A percentile compares a stretch with the other conserved stretches of the same genome.
phyloP scores from a whole-genome alignment of 768 basidiomycete genomes.

The Tremella fuciformis region DNA sequence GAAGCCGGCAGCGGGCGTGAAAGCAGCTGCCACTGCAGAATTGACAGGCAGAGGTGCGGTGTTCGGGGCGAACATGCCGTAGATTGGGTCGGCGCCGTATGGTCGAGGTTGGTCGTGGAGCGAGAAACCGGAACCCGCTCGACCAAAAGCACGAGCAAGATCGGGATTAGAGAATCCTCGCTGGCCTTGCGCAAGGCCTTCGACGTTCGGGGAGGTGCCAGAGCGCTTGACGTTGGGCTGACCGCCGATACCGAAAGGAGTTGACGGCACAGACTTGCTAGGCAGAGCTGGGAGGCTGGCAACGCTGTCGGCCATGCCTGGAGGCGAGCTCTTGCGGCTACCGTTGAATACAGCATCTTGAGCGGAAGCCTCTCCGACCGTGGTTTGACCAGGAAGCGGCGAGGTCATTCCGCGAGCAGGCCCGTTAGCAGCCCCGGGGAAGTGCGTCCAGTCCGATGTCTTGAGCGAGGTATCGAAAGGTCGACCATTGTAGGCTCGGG shows the following conservation, averaged over 20 bases:
- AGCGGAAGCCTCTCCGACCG: constrained; percentile 14
- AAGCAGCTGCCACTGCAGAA: constrained; percentile 23
- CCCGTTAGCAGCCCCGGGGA: constrained; percentile 53
- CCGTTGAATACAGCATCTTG: constrained; percentile 22
- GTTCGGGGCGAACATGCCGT: constrained; percentile 26
- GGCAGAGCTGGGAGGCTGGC: constrained; percentile 50
- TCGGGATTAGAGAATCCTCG: constrained; percentile 53
- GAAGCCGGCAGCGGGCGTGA: constrained; percentile 29
- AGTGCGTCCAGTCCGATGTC: constrained; percentile 93
- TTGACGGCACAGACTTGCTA: constrained; percentile 51
- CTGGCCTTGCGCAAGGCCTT: constrained; percentile 39
- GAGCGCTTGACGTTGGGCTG: constrained; percentile 29
- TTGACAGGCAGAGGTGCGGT: constrained; percentile 20
- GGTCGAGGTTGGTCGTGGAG: constrained; percentile 16
- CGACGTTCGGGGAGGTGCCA: constrained; percentile 28
- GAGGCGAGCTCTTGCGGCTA: constrained; percentile 29
- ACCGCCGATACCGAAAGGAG: constrained; percentile 45
- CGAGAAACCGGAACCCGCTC: constrained; percentile 41
- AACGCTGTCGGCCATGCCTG: constrained; percentile 49
- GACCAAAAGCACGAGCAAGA: constrained; percentile 51
- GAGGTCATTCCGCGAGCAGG: constrained; percentile 31
- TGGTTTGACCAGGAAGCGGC: constrained; percentile 22
- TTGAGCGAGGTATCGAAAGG: constrained; percentile 57
- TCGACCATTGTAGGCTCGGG: constrained; percentile 58
- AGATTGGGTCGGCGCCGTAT: constrained; percentile 40